A percentile compares a stretch with the other conserved stretches of the same genome.
phyloP scores from a whole-genome alignment of 257 asterid species.

The Mitragyna speciosa region DNA sequence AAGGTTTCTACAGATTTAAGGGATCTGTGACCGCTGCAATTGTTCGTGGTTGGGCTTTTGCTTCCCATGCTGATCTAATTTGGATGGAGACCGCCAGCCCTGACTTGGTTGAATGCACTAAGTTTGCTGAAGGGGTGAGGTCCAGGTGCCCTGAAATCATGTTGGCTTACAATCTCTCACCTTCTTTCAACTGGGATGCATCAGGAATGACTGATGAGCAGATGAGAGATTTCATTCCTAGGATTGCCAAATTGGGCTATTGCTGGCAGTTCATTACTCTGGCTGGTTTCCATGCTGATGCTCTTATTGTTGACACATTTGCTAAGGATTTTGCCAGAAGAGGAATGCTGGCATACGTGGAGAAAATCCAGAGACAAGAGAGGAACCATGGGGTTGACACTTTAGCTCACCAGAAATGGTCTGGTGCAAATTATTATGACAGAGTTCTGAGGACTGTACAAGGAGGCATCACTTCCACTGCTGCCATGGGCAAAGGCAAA shows the following conservation, averaged over 20 bases:
- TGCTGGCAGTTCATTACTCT: slow-evolving; percentile 97
- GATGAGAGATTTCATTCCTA: slow-evolving; percentile 87
- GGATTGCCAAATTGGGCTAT: slow-evolving; percentile 75
- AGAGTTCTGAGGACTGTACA: slow-evolving; percentile 90
- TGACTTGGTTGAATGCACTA: slow-evolving; percentile 80
- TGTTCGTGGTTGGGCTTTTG: slow-evolving; percentile 88
- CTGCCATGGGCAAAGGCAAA: slow-evolving; percentile 96
- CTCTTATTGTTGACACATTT: slow-evolving; percentile 75
- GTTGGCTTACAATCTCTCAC: slow-evolving; percentile 94
- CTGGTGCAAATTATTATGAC: slow-evolving; percentile 95
- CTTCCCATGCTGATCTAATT: slow-evolving; percentile 65
- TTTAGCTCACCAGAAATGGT: slow-evolving; percentile 97
- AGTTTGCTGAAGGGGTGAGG: slow-evolving; percentile 74
- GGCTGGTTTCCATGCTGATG: slow-evolving; percentile 91
- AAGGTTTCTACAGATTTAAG: slow-evolving; percentile 80
- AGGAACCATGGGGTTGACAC: slow-evolving; percentile 92
- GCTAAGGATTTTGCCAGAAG: slow-evolving; percentile 74
- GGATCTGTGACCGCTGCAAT: slow-evolving; percentile 85
- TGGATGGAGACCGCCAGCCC: slow-evolving; percentile 98
- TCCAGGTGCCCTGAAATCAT: slow-evolving; percentile 63
- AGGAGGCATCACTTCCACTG: slow-evolving; percentile 95
- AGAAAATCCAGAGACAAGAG: slow-evolving; percentile 92
- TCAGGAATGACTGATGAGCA: slow-evolving; percentile 86
- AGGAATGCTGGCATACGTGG: slow-evolving; percentile 93
- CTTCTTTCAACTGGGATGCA: slow-evolving; percentile 97